Evolutionary conservation across 352 stramenopile species (phyloP).

Genomic region (Pythium graminicola): DNA sequence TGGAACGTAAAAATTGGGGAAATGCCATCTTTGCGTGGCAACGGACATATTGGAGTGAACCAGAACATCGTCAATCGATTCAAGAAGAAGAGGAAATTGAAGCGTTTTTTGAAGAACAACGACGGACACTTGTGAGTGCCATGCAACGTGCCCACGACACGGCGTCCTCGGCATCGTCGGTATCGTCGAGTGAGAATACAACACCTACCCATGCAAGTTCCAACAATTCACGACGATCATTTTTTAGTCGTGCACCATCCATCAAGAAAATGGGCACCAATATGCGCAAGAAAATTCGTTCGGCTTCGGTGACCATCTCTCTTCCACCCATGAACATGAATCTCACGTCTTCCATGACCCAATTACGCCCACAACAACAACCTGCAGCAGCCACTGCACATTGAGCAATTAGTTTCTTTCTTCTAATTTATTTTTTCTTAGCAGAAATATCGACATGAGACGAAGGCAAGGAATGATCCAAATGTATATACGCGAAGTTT

Average conservation of each 20-base stretch:
- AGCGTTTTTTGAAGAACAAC: constrained; percentile 68
- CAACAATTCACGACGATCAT: constrained; percentile 22
- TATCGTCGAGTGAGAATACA: constrained; percentile 16
- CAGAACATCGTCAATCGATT: constrained; percentile 43
- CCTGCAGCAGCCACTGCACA: constrained; percentile 8
- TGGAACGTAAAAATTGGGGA: constrained; percentile 78
- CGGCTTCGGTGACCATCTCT: constrained; percentile 63
- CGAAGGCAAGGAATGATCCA: too few relatives aligned
- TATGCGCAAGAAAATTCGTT: constrained; percentile 61
- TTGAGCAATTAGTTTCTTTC: constrained; percentile 6
- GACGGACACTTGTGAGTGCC: constrained; percentile 29
- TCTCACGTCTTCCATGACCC: constrained; percentile 53
- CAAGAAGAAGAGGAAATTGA: constrained; percentile 56
- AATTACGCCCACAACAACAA: constrained; percentile 29
- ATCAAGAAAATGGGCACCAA: constrained; percentile 51
- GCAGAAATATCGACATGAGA: too few relatives aligned
- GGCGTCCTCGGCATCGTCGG: constrained; percentile 7
- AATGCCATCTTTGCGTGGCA: constrained; percentile 85
- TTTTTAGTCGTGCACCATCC: constrained; percentile 51
- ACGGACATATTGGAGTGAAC: constrained; percentile 81
- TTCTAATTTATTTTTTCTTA: neutral
- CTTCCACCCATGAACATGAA: constrained; percentile 61
- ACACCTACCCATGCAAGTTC: constrained; percentile 16
- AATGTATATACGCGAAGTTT: too few relatives aligned
- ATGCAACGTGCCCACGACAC: constrained; percentile 7